Conservation (phyloP, 257 asterid genomes). For the Thymus mandschuricus region DNA sequence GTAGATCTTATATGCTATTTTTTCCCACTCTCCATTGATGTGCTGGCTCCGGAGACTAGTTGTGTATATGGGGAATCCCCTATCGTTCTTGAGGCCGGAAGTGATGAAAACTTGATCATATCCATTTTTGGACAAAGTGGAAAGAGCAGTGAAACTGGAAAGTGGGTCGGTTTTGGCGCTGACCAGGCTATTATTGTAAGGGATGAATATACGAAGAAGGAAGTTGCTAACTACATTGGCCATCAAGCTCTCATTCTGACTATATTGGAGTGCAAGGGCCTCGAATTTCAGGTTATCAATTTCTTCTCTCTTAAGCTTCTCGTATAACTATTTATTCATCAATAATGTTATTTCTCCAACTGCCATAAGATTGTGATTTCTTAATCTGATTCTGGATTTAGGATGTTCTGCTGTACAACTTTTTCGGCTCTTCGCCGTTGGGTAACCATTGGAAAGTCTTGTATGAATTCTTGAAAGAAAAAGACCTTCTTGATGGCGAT, state of each 20-base stretch:
- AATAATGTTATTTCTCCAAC: neutral
- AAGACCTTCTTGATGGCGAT: constrained; percentile 35
- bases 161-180: constrained; percentile 66
- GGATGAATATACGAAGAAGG: constrained; percentile 12
- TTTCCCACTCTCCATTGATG: constrained; percentile 60
- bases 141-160: constrained; percentile 32
- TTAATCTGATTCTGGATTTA: constrained; percentile 22
- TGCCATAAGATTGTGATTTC: neutral
- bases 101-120: constrained; percentile 49
- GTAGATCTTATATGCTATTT: constrained; percentile 50
- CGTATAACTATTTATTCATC: neutral
- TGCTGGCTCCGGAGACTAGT: constrained; percentile 54
- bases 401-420: constrained; percentile 72
- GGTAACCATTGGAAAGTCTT: constrained; percentile 63
- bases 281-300: constrained; percentile 62
- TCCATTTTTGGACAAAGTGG: constrained; percentile 51
- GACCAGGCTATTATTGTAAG: constrained; percentile 31
- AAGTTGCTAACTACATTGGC: constrained; percentile 6
- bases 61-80: constrained; percentile 65
- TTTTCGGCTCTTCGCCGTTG: constrained; percentile 67
- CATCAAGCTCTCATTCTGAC: constrained; percentile 28
- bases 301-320: neutral
- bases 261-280: constrained; percentile 68
- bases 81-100: constrained; percentile 48
- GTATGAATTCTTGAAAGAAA: constrained; percentile 52